Evolutionary conservation across 805 yeast species (phyloP).

Genomic region (Lipomyces oligophaga): DNA sequence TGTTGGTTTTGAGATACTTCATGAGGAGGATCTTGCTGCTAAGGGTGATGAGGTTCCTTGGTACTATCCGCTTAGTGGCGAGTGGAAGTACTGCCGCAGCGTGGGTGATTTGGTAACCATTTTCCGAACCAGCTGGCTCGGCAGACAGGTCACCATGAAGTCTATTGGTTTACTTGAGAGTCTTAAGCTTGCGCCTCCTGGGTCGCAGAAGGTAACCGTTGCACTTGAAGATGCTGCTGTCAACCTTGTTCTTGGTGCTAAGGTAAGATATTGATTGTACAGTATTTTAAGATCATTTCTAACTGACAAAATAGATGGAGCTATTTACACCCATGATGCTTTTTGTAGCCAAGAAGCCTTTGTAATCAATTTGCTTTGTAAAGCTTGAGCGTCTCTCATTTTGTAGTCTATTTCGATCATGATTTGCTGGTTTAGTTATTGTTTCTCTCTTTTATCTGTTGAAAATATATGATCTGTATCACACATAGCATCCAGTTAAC

Average conservation of each 20-base stretch:
- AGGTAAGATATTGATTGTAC: slow-evolving; percentile 33
- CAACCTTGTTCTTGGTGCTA: slow-evolving; percentile 90
- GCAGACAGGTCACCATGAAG: slow-evolving; percentile 80
- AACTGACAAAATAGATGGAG: slow-evolving; percentile 42
- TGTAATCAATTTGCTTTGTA: slow-evolving; percentile 7
- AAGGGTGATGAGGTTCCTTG: slow-evolving; percentile 81
- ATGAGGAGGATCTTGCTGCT: slow-evolving; percentile 79
- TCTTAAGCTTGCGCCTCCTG: slow-evolving; percentile 87
- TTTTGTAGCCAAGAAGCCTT: slow-evolving; percentile 81
- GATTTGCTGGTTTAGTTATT: not conserved
- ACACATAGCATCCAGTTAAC: not conserved
- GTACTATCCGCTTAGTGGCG: slow-evolving; percentile 96
- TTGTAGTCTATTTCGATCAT: not conserved
- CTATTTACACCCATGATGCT: slow-evolving; percentile 98
- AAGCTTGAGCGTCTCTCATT: not conserved
- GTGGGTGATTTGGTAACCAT: slow-evolving; percentile 74
- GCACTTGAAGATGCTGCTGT: slow-evolving; percentile 98
- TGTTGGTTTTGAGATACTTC: slow-evolving; percentile 81
- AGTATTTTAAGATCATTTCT: not conserved
- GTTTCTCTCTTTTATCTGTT: not conserved
- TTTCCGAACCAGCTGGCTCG: slow-evolving; percentile 80
- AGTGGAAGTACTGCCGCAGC: slow-evolving; percentile 80
- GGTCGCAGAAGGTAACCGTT: slow-evolving; percentile 79
- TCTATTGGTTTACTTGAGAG: slow-evolving; percentile 78
- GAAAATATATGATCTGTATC: not conserved